phyloP scores from a whole-genome alignment of 2,329 filamentous ascomycete genomes.

The Alternaria angustiovoidea region DNA sequence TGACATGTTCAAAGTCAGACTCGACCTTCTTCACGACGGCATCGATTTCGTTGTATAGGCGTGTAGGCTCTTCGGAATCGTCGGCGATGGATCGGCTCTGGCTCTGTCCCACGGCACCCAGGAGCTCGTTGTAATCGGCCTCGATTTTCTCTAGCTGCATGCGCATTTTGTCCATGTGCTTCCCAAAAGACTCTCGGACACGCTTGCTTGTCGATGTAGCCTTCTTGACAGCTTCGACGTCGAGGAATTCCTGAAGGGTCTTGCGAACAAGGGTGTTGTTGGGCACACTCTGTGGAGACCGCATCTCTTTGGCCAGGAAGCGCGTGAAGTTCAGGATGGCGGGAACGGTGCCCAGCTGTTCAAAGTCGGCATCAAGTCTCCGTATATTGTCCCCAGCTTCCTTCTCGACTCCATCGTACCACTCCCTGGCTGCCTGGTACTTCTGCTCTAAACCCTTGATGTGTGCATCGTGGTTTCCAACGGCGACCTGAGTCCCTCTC shows the following conservation, averaged over 20 bases:
- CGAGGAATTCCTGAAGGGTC: constrained; percentile 66
- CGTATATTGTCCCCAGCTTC: constrained; percentile 71
- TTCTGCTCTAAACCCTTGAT: constrained; percentile 76
- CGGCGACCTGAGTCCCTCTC: constrained; percentile 81
- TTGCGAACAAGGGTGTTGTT: constrained; percentile 34
- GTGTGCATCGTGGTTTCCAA: constrained; percentile 82
- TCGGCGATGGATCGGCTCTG: constrained; percentile 62
- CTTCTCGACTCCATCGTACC: constrained; percentile 71
- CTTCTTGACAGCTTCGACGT: constrained; percentile 74
- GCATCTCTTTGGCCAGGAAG: constrained; percentile 50
- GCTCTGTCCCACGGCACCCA: constrained; percentile 55
- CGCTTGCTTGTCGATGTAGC: constrained; percentile 73
- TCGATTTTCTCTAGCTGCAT: constrained; percentile 53
- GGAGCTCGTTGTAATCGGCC: constrained; percentile 55
- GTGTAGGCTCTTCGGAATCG: constrained; percentile 69
- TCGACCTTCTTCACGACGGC: constrained; percentile 85
- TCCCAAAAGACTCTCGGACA: constrained; percentile 70
- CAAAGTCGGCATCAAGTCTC: constrained; percentile 74
- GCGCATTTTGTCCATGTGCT: constrained; percentile 56
- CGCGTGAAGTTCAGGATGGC: constrained; percentile 71
- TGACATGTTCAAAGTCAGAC: constrained; percentile 81
- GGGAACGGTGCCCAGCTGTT: constrained; percentile 69
- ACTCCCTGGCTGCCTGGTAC: constrained; percentile 73
- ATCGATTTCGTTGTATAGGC: constrained; percentile 83
- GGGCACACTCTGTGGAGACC: constrained; percentile 36